A percentile compares a stretch with the other conserved stretches of the same genome.
phyloP scores from a whole-genome alignment of 441 rosid genomes.

The Gossypium gossypioides region DNA sequence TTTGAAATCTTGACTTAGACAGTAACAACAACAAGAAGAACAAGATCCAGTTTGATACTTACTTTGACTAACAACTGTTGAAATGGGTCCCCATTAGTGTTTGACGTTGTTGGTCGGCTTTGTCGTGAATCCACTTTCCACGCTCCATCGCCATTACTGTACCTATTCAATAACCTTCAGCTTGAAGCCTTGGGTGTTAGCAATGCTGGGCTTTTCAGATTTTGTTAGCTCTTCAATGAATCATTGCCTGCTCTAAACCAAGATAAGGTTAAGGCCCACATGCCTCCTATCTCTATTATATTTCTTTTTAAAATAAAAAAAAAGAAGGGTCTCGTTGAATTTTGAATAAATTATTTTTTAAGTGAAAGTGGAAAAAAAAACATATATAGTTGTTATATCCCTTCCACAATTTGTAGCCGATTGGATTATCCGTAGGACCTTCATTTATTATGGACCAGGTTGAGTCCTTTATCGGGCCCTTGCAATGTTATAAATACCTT shows the following conservation, averaged over 20 bases:
- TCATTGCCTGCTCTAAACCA: background rate
- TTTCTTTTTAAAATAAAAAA: background rate
- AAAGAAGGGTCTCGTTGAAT: too few species aligned
- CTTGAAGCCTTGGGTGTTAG: background rate
- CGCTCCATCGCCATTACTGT: background rate
- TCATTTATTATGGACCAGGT: too few species aligned
- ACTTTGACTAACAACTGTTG: background rate
- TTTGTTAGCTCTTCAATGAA: background rate
- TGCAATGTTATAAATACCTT: too few species aligned
- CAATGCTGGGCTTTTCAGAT: background rate
- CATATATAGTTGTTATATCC: too few species aligned
- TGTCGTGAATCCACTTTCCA: background rate
- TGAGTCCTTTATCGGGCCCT: too few species aligned
- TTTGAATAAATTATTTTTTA: too few species aligned
- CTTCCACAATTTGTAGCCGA: too few species aligned
- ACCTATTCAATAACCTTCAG: background rate
- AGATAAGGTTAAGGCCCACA: background rate
- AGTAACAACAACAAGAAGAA: background rate
- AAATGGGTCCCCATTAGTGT: background rate
- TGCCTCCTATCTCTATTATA: background rate
- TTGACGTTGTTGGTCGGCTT: background rate
- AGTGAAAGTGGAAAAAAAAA: too few species aligned
- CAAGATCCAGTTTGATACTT: background rate
- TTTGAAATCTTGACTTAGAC: constrained; percentile 7
- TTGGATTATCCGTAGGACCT: too few species aligned